Percentiles rank a stretch among this genome's conserved stretches.
phyloP scores from a whole-genome alignment of 2,329 filamentous ascomycete species.

The Sordariomycetes sp. region DNA sequence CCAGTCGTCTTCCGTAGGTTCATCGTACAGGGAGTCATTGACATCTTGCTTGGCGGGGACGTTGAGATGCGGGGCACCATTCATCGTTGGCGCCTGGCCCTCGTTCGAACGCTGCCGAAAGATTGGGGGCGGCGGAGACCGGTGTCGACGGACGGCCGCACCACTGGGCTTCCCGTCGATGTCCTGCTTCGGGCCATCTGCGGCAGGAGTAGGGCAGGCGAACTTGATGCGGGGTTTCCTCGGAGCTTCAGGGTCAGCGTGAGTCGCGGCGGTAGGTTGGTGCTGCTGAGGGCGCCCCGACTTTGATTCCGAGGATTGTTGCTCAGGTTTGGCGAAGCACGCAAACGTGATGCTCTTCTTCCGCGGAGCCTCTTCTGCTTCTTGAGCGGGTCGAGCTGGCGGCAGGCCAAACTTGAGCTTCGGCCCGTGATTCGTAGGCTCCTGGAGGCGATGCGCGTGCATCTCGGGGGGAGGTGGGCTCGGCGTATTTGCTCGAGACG shows the following conservation, averaged over 20 bases:
- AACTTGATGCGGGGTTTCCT: constrained; percentile 90
- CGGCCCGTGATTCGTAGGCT: not conserved
- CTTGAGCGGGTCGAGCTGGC: not conserved
- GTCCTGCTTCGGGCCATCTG: constrained; percentile 22
- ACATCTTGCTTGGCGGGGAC: constrained; percentile 40
- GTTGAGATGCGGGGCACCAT: not conserved
- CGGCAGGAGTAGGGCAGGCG: constrained; percentile 45
- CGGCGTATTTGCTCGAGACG: constrained; percentile 73
- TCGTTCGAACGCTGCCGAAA: not conserved
- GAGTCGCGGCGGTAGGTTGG: constrained; percentile 46
- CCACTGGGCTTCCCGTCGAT: constrained; percentile 14
- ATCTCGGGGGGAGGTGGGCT: constrained; percentile 68
- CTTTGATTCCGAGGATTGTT: constrained; percentile 12
- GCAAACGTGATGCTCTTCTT: constrained; percentile 9
- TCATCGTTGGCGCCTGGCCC: not conserved
- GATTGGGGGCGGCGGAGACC: not conserved
- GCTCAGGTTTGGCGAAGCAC: constrained; percentile 8
- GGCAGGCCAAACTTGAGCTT: not conserved
- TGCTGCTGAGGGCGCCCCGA: constrained; percentile 21
- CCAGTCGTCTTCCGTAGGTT: constrained; percentile 81
- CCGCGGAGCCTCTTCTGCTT: not conserved
- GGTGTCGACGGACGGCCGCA: not conserved
- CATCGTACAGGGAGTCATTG: constrained; percentile 82
- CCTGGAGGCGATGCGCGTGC: constrained; percentile 26
- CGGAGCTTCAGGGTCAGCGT: constrained; percentile 19